phyloP scores from a whole-genome alignment of 2,329 filamentous ascomycete species.

The Leptoxyphium fumago region DNA sequence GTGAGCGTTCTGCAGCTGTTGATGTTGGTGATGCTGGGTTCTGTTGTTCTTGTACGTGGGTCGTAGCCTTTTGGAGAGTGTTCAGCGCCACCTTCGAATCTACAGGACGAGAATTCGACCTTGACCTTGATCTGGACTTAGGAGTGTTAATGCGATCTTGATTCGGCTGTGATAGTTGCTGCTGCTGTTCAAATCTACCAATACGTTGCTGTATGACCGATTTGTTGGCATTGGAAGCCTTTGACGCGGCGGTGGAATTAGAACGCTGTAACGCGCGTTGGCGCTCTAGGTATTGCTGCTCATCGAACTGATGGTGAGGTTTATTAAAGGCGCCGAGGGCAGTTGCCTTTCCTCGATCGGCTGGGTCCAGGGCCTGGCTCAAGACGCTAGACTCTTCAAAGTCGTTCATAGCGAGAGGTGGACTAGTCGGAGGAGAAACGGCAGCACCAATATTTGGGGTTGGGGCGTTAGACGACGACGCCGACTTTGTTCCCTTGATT shows the following conservation, averaged over 20 bases:
- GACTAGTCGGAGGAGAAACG: slow-evolving; percentile 42
- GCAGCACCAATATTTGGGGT: slow-evolving; percentile 26
- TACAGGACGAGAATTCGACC: slow-evolving; percentile 17
- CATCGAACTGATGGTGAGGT: slow-evolving; percentile 63
- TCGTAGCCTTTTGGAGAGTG: slow-evolving; percentile 31
- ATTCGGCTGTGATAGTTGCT: background rate
- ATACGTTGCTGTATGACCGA: slow-evolving; percentile 13
- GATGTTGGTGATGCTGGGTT: slow-evolving; percentile 1
- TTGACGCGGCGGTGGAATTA: slow-evolving; percentile 7
- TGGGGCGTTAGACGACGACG: slow-evolving; percentile 14
- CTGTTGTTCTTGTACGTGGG: slow-evolving; percentile 19
- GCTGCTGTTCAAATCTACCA: slow-evolving; percentile 10
- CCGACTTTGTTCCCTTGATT: slow-evolving; percentile 20
- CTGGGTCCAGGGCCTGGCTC: slow-evolving; percentile 49
- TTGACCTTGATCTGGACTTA: slow-evolving; percentile 13
- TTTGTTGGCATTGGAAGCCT: slow-evolving; percentile 3
- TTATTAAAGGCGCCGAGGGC: slow-evolving; percentile 59
- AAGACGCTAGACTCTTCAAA: slow-evolving; percentile 51
- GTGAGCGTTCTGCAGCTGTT: slow-evolving; percentile 6
- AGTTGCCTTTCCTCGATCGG: slow-evolving; percentile 70
- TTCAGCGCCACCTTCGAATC: slow-evolving; percentile 25
- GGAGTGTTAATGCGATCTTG: slow-evolving; percentile 8
- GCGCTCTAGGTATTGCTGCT: slow-evolving; percentile 68
- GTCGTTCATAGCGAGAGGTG: slow-evolving; percentile 48
- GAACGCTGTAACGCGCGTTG: slow-evolving; percentile 63